Conservation (phyloP, 176 grass and related monocot species). For the Stipa capillata region DNA sequence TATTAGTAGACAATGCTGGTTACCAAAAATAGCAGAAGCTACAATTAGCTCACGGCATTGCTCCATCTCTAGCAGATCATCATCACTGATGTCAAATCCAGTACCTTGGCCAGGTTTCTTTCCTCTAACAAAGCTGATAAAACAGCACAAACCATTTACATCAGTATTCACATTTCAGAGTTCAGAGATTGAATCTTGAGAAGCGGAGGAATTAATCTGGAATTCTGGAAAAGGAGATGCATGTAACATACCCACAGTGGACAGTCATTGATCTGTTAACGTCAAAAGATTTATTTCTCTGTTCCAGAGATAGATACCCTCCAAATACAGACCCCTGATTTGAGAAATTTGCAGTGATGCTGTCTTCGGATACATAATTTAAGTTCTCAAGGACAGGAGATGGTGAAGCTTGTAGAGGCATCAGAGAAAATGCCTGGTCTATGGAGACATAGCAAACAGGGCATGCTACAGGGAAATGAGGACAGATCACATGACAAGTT, state of each 20-base stretch:
- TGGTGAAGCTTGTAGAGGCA: conserved; percentile 48
- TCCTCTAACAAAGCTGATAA: conserved; percentile 82
- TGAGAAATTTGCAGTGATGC: conserved; percentile 38
- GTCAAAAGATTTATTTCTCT: conserved; percentile 76
- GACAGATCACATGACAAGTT: neutral
- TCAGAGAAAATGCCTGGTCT: conserved; percentile 66
- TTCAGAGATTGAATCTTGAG: neutral
- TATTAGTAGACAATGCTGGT: neutral
- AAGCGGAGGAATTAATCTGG: neutral
- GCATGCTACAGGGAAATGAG: conserved; percentile 51
- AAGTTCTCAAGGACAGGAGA: conserved; percentile 65
- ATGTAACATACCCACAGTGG: conserved; percentile 77
- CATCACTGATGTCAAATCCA: conserved; percentile 79
- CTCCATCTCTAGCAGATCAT: conserved; percentile 94
- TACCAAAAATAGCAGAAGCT: conserved; percentile 98
- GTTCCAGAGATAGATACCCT: conserved; percentile 68
- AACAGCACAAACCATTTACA: conserved; percentile 3
- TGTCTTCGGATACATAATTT: conserved; percentile 67
- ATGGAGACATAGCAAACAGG: conserved; percentile 81
- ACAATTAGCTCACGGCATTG: conserved; percentile 77
- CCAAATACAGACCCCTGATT: conserved; percentile 71
- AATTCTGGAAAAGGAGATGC: neutral
- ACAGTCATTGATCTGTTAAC: conserved; percentile 82
- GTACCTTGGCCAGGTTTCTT: conserved; percentile 70
- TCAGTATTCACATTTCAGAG: neutral